Evolutionary conservation across 805 yeast species (phyloP), one percentile per base, ranked within the genome.

Genomic region (Saccharomycopsis vini): DNA sequence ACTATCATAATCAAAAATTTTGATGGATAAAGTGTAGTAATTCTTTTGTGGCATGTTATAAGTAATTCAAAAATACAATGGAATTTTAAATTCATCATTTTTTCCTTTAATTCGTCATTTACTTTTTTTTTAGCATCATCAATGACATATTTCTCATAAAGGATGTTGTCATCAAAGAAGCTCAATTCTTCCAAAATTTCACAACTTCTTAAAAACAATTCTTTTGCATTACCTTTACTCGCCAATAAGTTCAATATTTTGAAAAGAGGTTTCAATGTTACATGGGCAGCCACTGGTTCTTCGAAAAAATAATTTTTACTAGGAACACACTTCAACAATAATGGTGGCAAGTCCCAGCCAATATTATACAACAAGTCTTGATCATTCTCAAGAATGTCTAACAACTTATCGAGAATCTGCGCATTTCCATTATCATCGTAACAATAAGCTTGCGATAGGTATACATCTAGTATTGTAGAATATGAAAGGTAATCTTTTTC

Each of bases 271-370:
- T 56, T 46, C 36, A 74, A 56, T 47, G 71, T 48, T 4, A 54
- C 40, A 22, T 51, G 54, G 3, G 48, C 22, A 38, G 62, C 54
- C 39, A 62, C 52, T 39, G 45, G 56, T 3, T 34, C 33, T 23
- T 36, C 49, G 53, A 62, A 45, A 56, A 63, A 49, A 64, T 77
- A 54, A 12, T 61, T 62, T 5, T 56, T 43, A 9, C 47, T 47
- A 21, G 64, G 64, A n/a, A 81, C 57, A 57, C 71, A 83, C 7
- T 68, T 67, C 36, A 86, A 54, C 5, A 89, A 52, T 40, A 84
- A 61, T 26, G 70, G 71, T 1, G 95, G 95, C n/a, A 89, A 57
- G 59, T 89, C 97, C 97, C 97, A 89, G 2, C 95, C 95, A 48
- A 88, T 76, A 52, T 80, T 82, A 36, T 71, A 67, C 0, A 78